Base-by-base conservation (phyloP, 164 flowering plant genomes). In the Sedum album region DNA sequence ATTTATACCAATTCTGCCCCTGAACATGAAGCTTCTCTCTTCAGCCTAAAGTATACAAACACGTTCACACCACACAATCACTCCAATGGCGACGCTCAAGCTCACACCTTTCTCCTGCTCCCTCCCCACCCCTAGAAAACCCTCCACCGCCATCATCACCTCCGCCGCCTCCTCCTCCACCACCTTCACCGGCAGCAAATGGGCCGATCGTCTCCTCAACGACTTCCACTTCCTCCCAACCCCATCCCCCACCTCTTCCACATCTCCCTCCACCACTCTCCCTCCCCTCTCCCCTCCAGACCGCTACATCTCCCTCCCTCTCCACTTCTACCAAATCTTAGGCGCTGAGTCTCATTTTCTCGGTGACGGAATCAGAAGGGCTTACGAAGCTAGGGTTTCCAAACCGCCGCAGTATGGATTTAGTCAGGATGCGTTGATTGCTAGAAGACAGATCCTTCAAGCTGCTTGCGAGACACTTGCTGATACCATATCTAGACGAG, bases 201-300 rank as follows among this genome's bases (percentile, higher is more conserved):
- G 96, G 97, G 98, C 98, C 61, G 91, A 93, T 31, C 94, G 98
- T 69, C 97, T 94, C 55, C 82, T 94, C 76, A 60, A 84, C 72
- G 97, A 94, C 79, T 94, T 94, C 84, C 90, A 91, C 17, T 85
- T 85, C 77, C 72, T 75, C 70, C 78, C 73, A 49, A 25, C 48
- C 75, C 39, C 69, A 62, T 30, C 73, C 70, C 49, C 85, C 68
- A 74, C 73, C 68, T 23, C 57, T 10, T 21, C 57, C 70, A 46
- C 10, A 44, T 26, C 71, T 78, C 61, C 78, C 53, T 49, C 84
- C 17, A 44, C 80, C 30, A 63, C 44, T 31, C 82, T 80, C 61
- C 83, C 78, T 21, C 72, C 79, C 23, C 62, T 72, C 31, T 28
- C 82, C 17, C 63, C 85, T n/a, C 78, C 86, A 1, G 88, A 85